Evolutionary conservation across 495 filamentous ascomycete genomes (phyloP), one percentile per base, ranked within the genome.

Genomic region (Margaritispora aquatica): DNA sequence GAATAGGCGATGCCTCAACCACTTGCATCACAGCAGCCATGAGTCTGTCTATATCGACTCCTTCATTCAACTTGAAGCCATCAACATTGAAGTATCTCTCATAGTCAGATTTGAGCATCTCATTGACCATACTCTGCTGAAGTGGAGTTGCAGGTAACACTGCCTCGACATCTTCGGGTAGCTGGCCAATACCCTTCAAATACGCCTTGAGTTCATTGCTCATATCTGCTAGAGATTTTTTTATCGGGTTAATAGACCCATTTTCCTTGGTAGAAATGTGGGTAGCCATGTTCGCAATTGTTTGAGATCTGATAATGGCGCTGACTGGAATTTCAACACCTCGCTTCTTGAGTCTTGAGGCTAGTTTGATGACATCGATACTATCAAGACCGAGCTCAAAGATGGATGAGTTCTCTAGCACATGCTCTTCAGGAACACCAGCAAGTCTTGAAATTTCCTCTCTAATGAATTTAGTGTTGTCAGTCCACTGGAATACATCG

Each of bases 361-460:
- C 81, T 3, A 95, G 73, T 26, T 82, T 80, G 26, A 92, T 83
- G 1, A 86, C 87, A 2, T 88, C 88, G n/a, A 96, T 88, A 0
- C 89, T 93, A 66, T 94, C 91, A n/a, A 94, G 74, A 0, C 90
- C 90, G 2, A 95, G 73, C 55, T 93, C 88, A 64, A 90, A 95
- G 26, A 95, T 82, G 24, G 81, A 92, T 0, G 86, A 82, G 91
- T 74, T 67, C 86, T 88, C 63, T 85, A 86, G 19, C 22, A 96
- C 70, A 4, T 73, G 62, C 1, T 76, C 68, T 19, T 69, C 62
- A 1, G 77, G 66, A 9, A 83, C 66, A 0, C 77, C 78, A 8
- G 86, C 80, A 26, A 93, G 74, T 0, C 62, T 66, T 22, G 86
- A 81, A 46, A 94, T 81, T 60, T 84, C 83, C 11, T 74, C 60